phyloP scores from a whole-genome alignment of 2,329 filamentous ascomycete genomes.

The Rhinocladiella similis region DNA sequence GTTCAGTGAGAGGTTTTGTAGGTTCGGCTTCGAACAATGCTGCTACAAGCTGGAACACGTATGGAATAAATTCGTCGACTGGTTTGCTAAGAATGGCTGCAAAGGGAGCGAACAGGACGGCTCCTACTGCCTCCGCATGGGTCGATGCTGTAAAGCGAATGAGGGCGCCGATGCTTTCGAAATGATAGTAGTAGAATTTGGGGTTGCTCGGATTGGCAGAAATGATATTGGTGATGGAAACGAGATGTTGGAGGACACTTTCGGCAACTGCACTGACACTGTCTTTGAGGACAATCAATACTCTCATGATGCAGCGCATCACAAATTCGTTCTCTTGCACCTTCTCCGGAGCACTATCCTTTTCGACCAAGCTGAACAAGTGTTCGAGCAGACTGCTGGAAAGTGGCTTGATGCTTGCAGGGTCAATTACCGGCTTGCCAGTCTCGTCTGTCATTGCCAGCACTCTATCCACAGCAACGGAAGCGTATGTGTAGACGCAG shows the following conservation, averaged over 20 bases:
- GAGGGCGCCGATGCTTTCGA: constrained; percentile 88
- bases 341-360: constrained; percentile 80
- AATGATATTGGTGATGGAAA: constrained; percentile 88
- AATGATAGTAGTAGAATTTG: constrained; percentile 97
- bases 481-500: constrained; percentile 95
- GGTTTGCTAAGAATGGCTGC: constrained; percentile 76
- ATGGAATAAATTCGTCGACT: constrained; percentile 91
- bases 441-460: constrained; percentile 75
- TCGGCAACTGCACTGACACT: constrained; percentile 73
- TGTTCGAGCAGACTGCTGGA: constrained; percentile 86
- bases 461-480: constrained; percentile 92
- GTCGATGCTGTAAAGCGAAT: constrained; percentile 71
- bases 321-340: constrained; percentile 98
- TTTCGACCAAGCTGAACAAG: constrained; percentile 87
- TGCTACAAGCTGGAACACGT: constrained; percentile 93
- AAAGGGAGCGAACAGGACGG: constrained; percentile 80
- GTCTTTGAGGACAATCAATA: constrained; percentile 90
- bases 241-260: constrained; percentile 76
- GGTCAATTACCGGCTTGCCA: constrained; percentile 76
- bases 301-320: constrained; percentile 98
- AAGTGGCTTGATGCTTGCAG: constrained; percentile 74
- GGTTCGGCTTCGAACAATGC: constrained; percentile 86
- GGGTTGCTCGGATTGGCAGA: constrained; percentile 95
- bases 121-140: constrained; percentile 67
- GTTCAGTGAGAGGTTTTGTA: constrained; percentile 71